A percentile compares a stretch with the other conserved stretches of the same genome.
Conservation (phyloP, 2,329 filamentous ascomycete species). For the Neofusicoccum cordaticola region DNA sequence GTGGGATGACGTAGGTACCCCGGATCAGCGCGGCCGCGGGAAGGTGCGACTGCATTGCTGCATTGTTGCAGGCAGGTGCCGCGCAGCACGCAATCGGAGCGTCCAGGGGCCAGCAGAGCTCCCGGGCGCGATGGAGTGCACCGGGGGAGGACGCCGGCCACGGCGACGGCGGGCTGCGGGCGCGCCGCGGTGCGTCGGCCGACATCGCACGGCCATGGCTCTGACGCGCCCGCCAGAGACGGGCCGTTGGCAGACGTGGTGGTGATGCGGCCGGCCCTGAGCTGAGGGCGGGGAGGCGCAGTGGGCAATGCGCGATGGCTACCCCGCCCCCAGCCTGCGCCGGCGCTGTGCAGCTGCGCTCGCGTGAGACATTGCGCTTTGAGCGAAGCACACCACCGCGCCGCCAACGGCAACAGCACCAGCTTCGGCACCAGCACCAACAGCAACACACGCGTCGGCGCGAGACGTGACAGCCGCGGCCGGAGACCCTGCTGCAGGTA, state of each 20-base stretch:
- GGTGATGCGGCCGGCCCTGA: not conserved
- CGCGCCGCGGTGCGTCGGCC: not conserved
- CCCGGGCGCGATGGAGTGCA: not conserved
- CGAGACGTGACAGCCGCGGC: not conserved
- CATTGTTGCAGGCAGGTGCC: not conserved
- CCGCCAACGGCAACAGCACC: not conserved
- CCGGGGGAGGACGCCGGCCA: no score
- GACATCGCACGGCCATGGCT: conserved; percentile 1
- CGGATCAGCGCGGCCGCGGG: conserved; percentile 2
- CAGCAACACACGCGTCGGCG: not conserved
- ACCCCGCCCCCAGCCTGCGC: conserved; percentile 3
- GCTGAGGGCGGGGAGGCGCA: conserved; percentile 2
- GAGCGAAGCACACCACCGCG: conserved; percentile 5
- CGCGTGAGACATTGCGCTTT: conserved; percentile 9
- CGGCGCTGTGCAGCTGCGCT: not conserved
- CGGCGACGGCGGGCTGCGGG: no score
- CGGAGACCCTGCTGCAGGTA: conserved; percentile 14
- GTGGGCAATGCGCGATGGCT: not conserved
- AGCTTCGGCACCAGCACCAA: not conserved
- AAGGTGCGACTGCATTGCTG: not conserved
- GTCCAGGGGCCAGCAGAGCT: not conserved
- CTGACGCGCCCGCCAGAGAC: not conserved
- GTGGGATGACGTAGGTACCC: conserved; percentile 8
- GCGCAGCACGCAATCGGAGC: not conserved
- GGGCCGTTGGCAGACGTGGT: not conserved